phyloP scores from a whole-genome alignment of 2,329 filamentous ascomycete genomes.

The Aspergillus sp. region DNA sequence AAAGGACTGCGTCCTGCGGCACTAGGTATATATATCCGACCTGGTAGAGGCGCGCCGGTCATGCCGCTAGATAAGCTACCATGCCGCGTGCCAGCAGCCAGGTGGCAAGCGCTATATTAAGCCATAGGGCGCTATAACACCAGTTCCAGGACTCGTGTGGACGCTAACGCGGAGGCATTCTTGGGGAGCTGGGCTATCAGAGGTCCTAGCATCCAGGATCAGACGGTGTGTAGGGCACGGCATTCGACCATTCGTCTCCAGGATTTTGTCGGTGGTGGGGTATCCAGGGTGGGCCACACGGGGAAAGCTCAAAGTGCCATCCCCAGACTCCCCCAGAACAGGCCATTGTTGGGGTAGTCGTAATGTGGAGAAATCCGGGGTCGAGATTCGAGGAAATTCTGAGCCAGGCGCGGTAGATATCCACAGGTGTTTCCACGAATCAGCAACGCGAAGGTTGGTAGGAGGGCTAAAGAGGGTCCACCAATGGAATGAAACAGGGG shows the following conservation, averaged over 20 bases:
- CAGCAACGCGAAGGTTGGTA: conserved; percentile 11
- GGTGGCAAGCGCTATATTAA: conserved; percentile 19
- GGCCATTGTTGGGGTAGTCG: not conserved
- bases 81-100: conserved; percentile 15
- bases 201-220: conserved; percentile 23
- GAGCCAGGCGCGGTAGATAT: conserved; percentile 15
- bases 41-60: not conserved
- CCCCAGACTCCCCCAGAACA: conserved; percentile 9
- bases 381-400: conserved; percentile 39
- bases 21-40: conserved; percentile 9
- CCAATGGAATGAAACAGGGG: conserved; percentile 28
- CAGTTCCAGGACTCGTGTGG: conserved; percentile 1
- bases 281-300: conserved; percentile 18
- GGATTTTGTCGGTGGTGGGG: conserved; percentile 26
- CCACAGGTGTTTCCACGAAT: conserved; percentile 34
- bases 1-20: not conserved
- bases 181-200: conserved; percentile 15
- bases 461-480: conserved; percentile 30
- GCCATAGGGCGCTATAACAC: conserved; percentile 8
- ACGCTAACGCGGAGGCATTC: conserved; percentile 15
- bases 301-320: conserved; percentile 11
- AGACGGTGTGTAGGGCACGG: conserved; percentile 18
- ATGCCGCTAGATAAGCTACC: conserved; percentile 7
- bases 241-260: conserved; percentile 14
- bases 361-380: conserved; percentile 27